phyloP scores from a whole-genome alignment of 2,329 filamentous ascomycete genomes.

The Penicillium fuscoglaucum region DNA sequence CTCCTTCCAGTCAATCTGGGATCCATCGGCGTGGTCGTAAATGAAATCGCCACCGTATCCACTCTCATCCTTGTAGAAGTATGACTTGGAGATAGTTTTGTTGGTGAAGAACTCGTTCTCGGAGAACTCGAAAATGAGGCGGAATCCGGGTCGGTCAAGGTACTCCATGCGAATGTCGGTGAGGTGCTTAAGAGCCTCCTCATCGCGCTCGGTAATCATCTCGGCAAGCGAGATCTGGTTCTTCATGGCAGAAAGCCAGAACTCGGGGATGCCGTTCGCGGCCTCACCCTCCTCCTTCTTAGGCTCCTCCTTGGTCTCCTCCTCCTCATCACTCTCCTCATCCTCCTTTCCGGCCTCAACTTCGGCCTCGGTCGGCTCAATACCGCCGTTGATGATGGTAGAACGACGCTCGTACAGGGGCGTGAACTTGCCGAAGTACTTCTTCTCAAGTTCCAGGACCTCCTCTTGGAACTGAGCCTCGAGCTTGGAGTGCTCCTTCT shows the following conservation, averaged over 20 bases:
- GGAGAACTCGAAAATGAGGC: conserved; percentile 93
- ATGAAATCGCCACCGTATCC: conserved; percentile 99
- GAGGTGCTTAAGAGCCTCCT: conserved; percentile 85
- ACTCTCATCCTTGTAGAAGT: conserved; percentile 98
- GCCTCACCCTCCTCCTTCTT: conserved; percentile 50
- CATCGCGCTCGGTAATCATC: conserved; percentile 97
- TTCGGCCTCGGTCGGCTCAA: conserved; percentile 84
- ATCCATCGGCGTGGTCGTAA: conserved; percentile 97
- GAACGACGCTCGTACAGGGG: conserved; percentile 95
- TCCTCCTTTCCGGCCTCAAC: conserved; percentile 81
- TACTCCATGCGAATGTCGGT: conserved; percentile 98
- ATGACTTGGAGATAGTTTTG: conserved; percentile 96
- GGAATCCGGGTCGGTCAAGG: conserved; percentile 96
- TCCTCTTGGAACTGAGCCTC: conserved; percentile 99
- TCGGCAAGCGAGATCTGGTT: conserved; percentile 96
- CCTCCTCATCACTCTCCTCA: conserved; percentile 65
- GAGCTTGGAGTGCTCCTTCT: conserved; percentile 98
- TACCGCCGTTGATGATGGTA: conserved; percentile 82
- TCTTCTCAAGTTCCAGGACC: conserved; percentile 97
- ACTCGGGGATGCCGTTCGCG: conserved; percentile 87
- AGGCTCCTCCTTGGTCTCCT: conserved; percentile 56
- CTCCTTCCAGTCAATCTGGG: conserved; percentile 96
- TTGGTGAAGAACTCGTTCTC: conserved; percentile 97
- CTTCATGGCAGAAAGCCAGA: conserved; percentile 99
- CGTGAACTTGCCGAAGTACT: conserved; percentile 98